A percentile compares a stretch with the other conserved stretches of the same genome.
phyloP scores from a whole-genome alignment of 1,139 yeast species.

The Magnusiomyces fungicola region DNA sequence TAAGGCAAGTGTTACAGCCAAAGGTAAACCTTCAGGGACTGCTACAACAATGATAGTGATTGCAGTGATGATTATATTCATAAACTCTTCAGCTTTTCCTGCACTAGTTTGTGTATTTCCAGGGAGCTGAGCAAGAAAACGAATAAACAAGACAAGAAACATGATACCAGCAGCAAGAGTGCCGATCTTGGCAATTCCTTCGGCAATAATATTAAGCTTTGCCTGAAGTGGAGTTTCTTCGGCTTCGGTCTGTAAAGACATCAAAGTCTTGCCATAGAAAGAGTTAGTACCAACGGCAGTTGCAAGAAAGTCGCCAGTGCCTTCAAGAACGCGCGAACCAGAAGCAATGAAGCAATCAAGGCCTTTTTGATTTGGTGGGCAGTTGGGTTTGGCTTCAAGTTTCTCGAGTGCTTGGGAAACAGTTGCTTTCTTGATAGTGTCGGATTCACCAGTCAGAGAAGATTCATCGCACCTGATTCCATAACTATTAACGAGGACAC shows the following conservation, averaged over 20 bases:
- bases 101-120: constrained; percentile 47
- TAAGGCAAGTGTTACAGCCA: constrained; percentile 91
- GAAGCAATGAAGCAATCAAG: constrained; percentile 81
- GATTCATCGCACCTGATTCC: constrained; percentile 87
- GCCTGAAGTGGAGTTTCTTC: constrained; percentile 88
- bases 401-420: constrained; percentile 17
- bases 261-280: constrained; percentile 85
- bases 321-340: constrained; percentile 82
- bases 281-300: constrained; percentile 89
- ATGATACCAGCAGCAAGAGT: constrained; percentile 73
- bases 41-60: constrained; percentile 94
- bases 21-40: constrained; percentile 95
- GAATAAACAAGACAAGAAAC: constrained; percentile 69
- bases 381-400: constrained; percentile 22
- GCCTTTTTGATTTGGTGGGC: constrained; percentile 30
- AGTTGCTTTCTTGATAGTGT: constrained; percentile 54
- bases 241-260: constrained; percentile 61
- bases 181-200: constrained; percentile 90
- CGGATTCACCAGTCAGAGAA: constrained; percentile 89
- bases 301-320: constrained; percentile 78
- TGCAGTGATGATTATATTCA: constrained; percentile 82
- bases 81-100: constrained; percentile 74
- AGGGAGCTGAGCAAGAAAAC: constrained; percentile 64
- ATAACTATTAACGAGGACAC: constrained; percentile 61
- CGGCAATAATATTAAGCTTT: constrained; percentile 76